Conservation (phyloP, 75 land plant species). For the Isoetes taiwanensis region DNA sequence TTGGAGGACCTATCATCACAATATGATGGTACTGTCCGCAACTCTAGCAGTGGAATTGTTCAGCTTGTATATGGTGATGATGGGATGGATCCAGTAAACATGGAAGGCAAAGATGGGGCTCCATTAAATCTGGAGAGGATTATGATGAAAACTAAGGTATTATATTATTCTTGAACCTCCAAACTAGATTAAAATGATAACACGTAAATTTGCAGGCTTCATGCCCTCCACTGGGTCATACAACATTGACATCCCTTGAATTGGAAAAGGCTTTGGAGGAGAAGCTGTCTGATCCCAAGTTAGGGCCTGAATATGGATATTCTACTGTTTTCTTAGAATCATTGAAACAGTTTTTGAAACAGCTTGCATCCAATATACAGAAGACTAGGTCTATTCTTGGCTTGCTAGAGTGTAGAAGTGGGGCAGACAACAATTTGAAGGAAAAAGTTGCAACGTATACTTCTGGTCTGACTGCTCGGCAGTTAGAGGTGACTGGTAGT, state of each 20-base stretch:
- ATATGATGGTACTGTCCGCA: constrained; percentile 85
- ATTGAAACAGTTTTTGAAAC: constrained; percentile 25
- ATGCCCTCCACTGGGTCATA: constrained; percentile 37
- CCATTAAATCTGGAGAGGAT: constrained; percentile 66
- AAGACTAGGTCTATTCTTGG: constrained; percentile 30
- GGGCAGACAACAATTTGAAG: constrained; percentile 3
- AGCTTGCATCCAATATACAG: constrained; percentile 10
- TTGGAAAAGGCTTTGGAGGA: constrained; percentile 18
- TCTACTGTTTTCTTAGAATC: constrained; percentile 35
- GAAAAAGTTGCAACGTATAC: constrained; percentile 45
- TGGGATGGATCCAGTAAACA: constrained; percentile 89
- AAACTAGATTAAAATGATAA: too few species aligned
- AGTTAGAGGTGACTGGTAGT: constrained; percentile 40
- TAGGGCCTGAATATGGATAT: constrained; percentile 31
- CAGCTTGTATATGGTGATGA: constrained; percentile 93
- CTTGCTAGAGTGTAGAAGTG: constrained; percentile 16
- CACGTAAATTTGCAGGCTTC: constrained; percentile 50
- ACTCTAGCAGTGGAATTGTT: constrained; percentile 65
- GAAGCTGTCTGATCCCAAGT: constrained; percentile 31
- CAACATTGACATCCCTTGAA: constrained; percentile 33
- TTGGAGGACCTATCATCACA: constrained; percentile 77
- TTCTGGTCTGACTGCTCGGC: constrained; percentile 55
- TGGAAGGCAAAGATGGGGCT: constrained; percentile 69
- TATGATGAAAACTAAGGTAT: constrained; percentile 59
- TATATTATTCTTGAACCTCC: constrained; percentile 2